Evolutionary conservation across 1,284 basidiomycete species (phyloP).

Genomic region (Megacollybia platyphylla): DNA sequence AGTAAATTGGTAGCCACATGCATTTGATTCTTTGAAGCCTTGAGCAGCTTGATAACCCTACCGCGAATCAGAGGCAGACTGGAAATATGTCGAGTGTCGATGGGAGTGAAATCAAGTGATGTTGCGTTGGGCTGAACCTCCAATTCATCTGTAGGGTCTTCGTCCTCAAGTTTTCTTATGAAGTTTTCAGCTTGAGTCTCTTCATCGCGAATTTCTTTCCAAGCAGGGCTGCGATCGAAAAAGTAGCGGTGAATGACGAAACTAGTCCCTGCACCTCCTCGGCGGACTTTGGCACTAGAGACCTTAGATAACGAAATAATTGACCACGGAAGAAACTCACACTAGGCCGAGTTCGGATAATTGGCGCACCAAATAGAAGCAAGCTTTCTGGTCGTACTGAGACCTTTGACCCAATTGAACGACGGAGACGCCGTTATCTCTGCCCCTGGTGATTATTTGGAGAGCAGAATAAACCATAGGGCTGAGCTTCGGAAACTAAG

Average conservation of each 20-base stretch:
- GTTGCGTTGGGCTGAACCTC: neutral
- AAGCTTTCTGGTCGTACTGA: conserved; percentile 83
- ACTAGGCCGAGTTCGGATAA: conserved; percentile 61
- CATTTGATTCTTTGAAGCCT: conserved; percentile 50
- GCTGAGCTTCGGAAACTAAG: conserved; percentile 64
- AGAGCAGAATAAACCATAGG: conserved; percentile 77
- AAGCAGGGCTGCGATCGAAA: conserved; percentile 54
- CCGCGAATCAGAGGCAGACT: conserved; percentile 56
- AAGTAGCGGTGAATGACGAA: conserved; percentile 71
- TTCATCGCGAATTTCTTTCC: conserved; percentile 61
- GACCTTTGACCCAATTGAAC: conserved; percentile 67
- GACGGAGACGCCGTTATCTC: conserved; percentile 68
- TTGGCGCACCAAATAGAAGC: conserved; percentile 74
- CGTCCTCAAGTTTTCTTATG: conserved; percentile 22
- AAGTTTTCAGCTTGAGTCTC: conserved; percentile 30
- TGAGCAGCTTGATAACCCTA: conserved; percentile 55
- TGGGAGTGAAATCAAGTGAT: conserved; percentile 46
- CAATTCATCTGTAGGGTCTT: conserved; percentile 10
- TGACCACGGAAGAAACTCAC: conserved; percentile 28
- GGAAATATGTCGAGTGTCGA: conserved; percentile 63
- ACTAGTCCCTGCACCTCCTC: conserved; percentile 65
- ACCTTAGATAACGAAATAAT: neutral
- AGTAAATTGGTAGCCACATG: conserved; percentile 62
- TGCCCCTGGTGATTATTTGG: conserved; percentile 73
- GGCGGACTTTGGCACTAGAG: conserved; percentile 56